Base-by-base conservation (phyloP, 2,329 filamentous ascomycete genomes). In the Aureobasidium sp. region DNA sequence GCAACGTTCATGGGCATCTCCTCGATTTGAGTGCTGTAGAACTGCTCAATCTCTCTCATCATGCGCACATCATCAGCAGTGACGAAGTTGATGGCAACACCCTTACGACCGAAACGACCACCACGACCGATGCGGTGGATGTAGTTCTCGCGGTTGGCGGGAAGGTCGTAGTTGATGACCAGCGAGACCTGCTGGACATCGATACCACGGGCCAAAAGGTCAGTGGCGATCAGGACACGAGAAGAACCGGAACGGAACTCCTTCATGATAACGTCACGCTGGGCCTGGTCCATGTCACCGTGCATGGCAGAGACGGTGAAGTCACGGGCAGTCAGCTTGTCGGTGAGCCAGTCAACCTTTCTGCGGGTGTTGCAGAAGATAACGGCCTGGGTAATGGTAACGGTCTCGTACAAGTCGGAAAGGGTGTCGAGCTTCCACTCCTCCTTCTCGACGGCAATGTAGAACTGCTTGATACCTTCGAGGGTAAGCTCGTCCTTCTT, bases 311-410 rank as follows among this genome's bases (percentile, higher is more conserved):
- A 97, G 77, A 99, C 94, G 66, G 94, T 97, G 84, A 99, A 99
- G 81, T 99, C 93, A 82, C 91, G 91, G 72, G 90, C 89, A 72
- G 91, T 95, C 77, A 99, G 91, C 87, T 97, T 97, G 81, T 97
- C 93, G 70, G 94, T 97, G 72, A 99, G 89, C 94, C 94, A 99
- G 83, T 99, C 94, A 74, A 99, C 94, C 92, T 99, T 99, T 85
- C 93, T 89, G 78, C 94, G 90, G 76, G 94, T 99, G 88, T 99
- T 99, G 87, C 94, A 99, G 90, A 99, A 99, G 81, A 99, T 99
- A 79, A 99, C 94, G 64, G 94, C 94, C 80, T 99, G 94, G 71
- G 94, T 99, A 74, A 97, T 99, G 76, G 94, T 99, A 75, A 99
- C 89, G 61, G 94, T 99, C 83, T 99, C 94, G 84, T 99, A 99